phyloP scores from a whole-genome alignment of 2,329 filamentous ascomycete species.

The Lasiodiplodia theobromae region DNA sequence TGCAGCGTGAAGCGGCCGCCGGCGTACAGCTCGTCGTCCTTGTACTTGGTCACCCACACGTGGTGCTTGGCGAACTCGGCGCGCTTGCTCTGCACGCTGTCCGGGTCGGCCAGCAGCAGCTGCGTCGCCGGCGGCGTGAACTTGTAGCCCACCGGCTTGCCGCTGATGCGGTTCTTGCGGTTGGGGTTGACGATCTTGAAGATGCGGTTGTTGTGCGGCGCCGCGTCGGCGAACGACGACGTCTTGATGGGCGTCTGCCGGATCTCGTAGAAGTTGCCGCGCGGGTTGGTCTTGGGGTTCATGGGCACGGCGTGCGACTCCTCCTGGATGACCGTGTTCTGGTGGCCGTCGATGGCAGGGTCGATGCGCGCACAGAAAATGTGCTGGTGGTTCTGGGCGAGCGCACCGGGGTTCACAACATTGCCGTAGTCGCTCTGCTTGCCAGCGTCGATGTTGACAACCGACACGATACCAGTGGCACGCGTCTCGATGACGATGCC shows the following conservation, averaged over 20 bases:
- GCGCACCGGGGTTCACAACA: constrained; percentile 67
- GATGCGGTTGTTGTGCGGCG: constrained; percentile 60
- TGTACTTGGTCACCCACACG: constrained; percentile 62
- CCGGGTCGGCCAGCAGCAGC: constrained; percentile 56
- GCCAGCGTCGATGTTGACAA: constrained; percentile 65
- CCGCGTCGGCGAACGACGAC: constrained; percentile 60
- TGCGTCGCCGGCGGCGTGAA: constrained; percentile 57
- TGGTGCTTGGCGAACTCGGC: constrained; percentile 59
- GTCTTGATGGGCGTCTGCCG: constrained; percentile 56
- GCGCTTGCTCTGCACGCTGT: constrained; percentile 54
- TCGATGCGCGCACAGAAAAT: constrained; percentile 72
- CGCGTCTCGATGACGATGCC: constrained; percentile 67
- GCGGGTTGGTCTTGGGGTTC: constrained; percentile 64
- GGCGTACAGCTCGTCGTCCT: constrained; percentile 60
- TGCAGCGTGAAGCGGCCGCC: constrained; percentile 58
- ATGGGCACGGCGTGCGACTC: constrained; percentile 60
- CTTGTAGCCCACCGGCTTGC: constrained; percentile 58
- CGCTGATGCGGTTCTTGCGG: constrained; percentile 54
- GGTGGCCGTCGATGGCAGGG: constrained; percentile 65
- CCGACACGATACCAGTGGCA: constrained; percentile 71
- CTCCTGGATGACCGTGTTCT: constrained; percentile 62
- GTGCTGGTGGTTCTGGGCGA: constrained; percentile 76
- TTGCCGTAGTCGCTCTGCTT: constrained; percentile 65
- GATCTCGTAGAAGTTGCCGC: constrained; percentile 67
- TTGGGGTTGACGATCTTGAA: constrained; percentile 62